These are phyloP conservation scores for Novymonas esmeraldas DNA, from an alignment of 208 protist genomes.

Conservation along the genomic window DNA sequence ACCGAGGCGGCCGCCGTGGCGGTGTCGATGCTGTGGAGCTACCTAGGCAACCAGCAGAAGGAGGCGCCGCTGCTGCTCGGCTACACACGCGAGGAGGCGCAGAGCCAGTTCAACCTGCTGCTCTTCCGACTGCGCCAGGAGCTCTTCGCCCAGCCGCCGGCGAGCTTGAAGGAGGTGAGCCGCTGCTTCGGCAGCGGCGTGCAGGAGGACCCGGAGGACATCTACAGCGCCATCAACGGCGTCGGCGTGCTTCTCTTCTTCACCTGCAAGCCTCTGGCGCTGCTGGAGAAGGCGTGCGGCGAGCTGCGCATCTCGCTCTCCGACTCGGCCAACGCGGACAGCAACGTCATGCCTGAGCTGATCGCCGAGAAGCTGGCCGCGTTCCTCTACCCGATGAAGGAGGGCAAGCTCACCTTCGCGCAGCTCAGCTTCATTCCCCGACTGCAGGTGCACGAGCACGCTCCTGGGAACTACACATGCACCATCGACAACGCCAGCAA, in stretches of 20 bases:
- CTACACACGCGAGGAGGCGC: constrained; percentile 29
- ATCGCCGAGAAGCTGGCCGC: constrained; percentile 68
- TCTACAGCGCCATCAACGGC: constrained; percentile 60
- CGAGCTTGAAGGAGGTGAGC: constrained; percentile 44
- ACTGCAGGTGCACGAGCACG: constrained; percentile 82
- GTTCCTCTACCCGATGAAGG: constrained; percentile 54
- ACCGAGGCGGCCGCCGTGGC: constrained; percentile 43
- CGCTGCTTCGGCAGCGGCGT: constrained; percentile 34
- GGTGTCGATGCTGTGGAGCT: constrained; percentile 51
- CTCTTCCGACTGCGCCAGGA: constrained; percentile 50
- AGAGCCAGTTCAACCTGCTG: constrained; percentile 41
- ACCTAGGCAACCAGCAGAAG: constrained; percentile 26
- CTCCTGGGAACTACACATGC: constrained; percentile 78
- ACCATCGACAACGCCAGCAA: constrained; percentile 75
- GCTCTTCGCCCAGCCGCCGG: constrained; percentile 38
- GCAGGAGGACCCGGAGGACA: constrained; percentile 36
- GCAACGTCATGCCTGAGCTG: constrained; percentile 52
- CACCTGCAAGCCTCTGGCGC: constrained; percentile 33
- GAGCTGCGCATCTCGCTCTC: constrained; percentile 63
- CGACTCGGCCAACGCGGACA: constrained; percentile 50
- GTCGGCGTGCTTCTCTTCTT: constrained; percentile 67
- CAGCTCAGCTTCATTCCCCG: constrained; percentile 68
- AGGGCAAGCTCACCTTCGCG: constrained; percentile 32
- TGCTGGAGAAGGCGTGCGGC: constrained; percentile 40
- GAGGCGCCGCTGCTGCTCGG: constrained; percentile 30